A percentile compares a stretch with the other conserved stretches of the same genome.
Evolutionary conservation across 805 yeast species (phyloP).

Genomic region (Metschnikowia kofuensis): DNA sequence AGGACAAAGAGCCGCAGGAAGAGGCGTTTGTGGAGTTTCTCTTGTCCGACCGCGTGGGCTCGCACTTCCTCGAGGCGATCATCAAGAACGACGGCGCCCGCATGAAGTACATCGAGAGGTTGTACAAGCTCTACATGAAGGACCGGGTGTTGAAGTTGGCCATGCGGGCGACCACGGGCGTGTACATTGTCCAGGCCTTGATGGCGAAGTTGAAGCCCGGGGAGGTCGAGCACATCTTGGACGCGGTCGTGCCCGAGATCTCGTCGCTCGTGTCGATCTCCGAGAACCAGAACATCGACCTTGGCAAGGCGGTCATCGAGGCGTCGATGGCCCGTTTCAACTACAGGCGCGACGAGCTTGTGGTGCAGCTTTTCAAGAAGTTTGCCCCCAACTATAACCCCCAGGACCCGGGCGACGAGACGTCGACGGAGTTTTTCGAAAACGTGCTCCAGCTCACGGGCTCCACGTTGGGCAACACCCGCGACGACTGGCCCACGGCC

Average conservation of each 20-base stretch:
- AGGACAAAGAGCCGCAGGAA: conserved; percentile 55
- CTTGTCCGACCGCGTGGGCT: conserved; percentile 85
- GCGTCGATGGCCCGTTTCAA: conserved; percentile 58
- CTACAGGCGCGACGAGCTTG: conserved; percentile 59
- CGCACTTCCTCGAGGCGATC: conserved; percentile 80
- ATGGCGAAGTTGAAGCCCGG: conserved; percentile 60
- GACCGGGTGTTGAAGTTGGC: conserved; percentile 72
- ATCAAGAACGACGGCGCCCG: conserved; percentile 61
- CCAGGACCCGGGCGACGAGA: conserved; percentile 26
- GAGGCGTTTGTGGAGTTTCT: conserved; percentile 82
- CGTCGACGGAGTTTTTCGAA: conserved; percentile 55
- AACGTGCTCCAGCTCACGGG: conserved; percentile 60
- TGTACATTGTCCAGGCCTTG: conserved; percentile 71
- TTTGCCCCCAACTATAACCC: conserved; percentile 40
- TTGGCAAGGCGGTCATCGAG: conserved; percentile 64
- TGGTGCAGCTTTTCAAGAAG: conserved; percentile 41
- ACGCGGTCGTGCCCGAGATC: conserved; percentile 64
- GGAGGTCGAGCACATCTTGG: conserved; percentile 62
- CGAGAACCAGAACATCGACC: conserved; percentile 64
- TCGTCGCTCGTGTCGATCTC: conserved; percentile 47
- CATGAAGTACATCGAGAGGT: conserved; percentile 63
- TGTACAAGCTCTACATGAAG: conserved; percentile 68
- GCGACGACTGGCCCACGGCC: conserved; percentile 89
- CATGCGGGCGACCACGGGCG: conserved; percentile 80
- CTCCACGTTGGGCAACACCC: conserved; percentile 77